Conservation (phyloP, 2,329 filamentous ascomycete species). For the Penicillium sp. region DNA sequence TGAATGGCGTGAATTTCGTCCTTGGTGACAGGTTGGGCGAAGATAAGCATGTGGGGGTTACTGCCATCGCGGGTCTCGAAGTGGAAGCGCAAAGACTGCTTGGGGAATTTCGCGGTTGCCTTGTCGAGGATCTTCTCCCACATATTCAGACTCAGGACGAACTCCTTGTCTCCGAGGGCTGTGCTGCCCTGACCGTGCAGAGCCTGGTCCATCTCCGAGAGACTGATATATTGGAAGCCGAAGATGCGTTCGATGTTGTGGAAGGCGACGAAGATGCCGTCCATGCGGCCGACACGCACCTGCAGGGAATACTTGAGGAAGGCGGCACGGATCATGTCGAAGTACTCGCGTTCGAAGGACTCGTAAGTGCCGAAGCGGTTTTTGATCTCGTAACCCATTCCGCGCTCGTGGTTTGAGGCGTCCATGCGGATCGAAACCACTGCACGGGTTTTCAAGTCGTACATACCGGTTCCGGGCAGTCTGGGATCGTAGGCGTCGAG, state of each 20-base stretch:
- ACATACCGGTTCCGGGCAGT: constrained; percentile 87
- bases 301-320: constrained; percentile 97
- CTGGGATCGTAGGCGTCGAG: constrained; percentile 85
- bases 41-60: constrained; percentile 78
- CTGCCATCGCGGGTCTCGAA: constrained; percentile 69
- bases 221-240: constrained; percentile 89
- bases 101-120: constrained; percentile 72
- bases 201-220: constrained; percentile 83
- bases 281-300: constrained; percentile 96
- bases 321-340: constrained; percentile 91
- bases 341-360: constrained; percentile 93
- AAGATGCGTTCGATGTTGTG: constrained; percentile 96
- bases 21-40: constrained; percentile 78
- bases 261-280: constrained; percentile 95
- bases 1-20: constrained; percentile 74
- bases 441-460: constrained; percentile 92
- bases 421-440: constrained; percentile 93
- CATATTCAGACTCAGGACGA: constrained; percentile 74
- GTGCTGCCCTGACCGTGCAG: constrained; percentile 74
- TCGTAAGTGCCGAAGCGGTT: constrained; percentile 73
- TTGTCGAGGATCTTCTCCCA: constrained; percentile 76
- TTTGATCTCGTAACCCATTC: constrained; percentile 83
- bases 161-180: constrained; percentile 75
- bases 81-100: constrained; percentile 71
- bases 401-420: constrained; percentile 66